Percentiles rank a stretch among this genome's conserved stretches.
phyloP scores from a whole-genome alignment of 441 rosid genomes.

The Bruguiera hainesii region DNA sequence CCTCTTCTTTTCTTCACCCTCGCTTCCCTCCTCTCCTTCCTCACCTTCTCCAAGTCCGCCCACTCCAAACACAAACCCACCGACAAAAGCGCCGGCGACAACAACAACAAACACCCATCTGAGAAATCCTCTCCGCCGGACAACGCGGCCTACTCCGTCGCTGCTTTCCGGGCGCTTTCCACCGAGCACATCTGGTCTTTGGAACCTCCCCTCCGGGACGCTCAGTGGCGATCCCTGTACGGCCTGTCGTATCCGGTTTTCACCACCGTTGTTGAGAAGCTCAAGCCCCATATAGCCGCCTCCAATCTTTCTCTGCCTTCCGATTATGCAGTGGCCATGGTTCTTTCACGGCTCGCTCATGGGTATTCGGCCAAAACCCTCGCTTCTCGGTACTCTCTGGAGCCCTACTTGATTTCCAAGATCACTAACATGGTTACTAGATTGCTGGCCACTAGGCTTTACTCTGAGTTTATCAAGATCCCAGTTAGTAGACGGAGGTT shows the following conservation, averaged over 20 bases:
- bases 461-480: constrained; percentile 85
- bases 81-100: constrained; percentile 15
- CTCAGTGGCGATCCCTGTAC: constrained; percentile 80
- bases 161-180: constrained; percentile 84
- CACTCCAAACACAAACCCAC: constrained; percentile 23
- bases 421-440: constrained; percentile 95
- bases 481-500: constrained; percentile 76
- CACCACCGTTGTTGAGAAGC: constrained; percentile 83
- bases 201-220: constrained; percentile 74
- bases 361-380: constrained; percentile 71
- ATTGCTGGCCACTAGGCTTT: constrained; percentile 82
- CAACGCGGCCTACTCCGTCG: constrained; percentile 54
- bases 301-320: constrained; percentile 89
- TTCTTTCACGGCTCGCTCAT: constrained; percentile 79
- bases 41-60: constrained; percentile 46
- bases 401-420: constrained; percentile 85
- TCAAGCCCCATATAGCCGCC: constrained; percentile 81
- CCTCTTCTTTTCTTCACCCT: constrained; percentile 45
- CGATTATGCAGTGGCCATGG: constrained; percentile 93
- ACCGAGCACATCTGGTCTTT: constrained; percentile 83
- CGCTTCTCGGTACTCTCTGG: constrained; percentile 75
- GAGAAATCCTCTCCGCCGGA: constrained; percentile 35
- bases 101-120: constrained; percentile 27
- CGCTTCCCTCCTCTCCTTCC: constrained; percentile 73
- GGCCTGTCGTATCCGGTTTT: constrained; percentile 88